These are phyloP conservation scores for Cadophora sp. DNA, from an alignment of 2,329 filamentous ascomycete genomes.

Conservation along the genomic window DNA sequence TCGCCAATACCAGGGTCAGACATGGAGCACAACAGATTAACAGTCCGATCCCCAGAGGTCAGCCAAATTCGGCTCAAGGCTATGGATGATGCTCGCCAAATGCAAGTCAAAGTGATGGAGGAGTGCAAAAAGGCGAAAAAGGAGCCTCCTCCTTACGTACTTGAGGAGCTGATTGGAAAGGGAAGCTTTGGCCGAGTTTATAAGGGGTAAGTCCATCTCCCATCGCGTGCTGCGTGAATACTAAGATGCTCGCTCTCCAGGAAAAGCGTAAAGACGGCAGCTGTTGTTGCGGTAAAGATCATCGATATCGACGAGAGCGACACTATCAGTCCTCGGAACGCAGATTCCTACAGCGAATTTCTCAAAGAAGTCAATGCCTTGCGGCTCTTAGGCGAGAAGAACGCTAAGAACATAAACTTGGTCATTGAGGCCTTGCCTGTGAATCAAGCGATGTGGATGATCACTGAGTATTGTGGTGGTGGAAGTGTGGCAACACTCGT, in stretches of 20 bases:
- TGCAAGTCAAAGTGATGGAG: conserved; percentile 69
- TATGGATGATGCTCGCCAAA: conserved; percentile 72
- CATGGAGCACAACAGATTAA: conserved; percentile 20
- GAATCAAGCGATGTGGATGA: conserved; percentile 84
- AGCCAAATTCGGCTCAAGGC: conserved; percentile 38
- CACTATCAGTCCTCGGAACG: conserved; percentile 66
- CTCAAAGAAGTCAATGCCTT: conserved; percentile 74
- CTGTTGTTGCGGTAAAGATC: conserved; percentile 78
- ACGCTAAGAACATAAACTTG: conserved; percentile 80
- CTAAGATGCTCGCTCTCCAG: conserved; percentile 32
- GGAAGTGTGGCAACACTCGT: conserved; percentile 77
- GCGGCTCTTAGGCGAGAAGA: conserved; percentile 74
- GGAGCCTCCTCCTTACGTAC: conserved; percentile 69
- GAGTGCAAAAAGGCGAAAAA: conserved; percentile 65
- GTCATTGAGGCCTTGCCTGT: conserved; percentile 81
- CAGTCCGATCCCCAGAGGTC: conserved; percentile 27
- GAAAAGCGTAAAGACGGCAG: conserved; percentile 46
- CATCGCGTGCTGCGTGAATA: conserved; percentile 29
- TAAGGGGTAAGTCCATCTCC: conserved; percentile 54
- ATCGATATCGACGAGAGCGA: conserved; percentile 84
- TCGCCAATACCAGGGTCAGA: neutral
- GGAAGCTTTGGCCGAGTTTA: conserved; percentile 78
- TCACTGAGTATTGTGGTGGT: conserved; percentile 85
- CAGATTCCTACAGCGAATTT: conserved; percentile 73
- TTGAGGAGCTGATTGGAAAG: conserved; percentile 77